Evolutionary conservation across 768 basidiomycete species (phyloP), one percentile per base, ranked within the genome.

Genomic region (Cytidiella melzeri): DNA sequence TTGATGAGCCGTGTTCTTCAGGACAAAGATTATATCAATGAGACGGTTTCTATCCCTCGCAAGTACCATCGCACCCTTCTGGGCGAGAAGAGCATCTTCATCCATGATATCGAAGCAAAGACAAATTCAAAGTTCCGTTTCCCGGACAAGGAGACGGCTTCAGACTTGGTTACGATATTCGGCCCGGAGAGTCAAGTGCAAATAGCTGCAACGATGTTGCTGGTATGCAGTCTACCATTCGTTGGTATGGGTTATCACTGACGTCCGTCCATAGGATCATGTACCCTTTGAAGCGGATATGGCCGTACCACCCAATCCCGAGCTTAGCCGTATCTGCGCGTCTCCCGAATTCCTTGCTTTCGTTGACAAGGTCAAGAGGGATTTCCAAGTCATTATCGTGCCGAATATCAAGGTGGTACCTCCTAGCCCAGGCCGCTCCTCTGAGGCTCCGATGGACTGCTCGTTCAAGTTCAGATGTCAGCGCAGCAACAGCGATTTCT

Each of bases 401-500:
- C 85, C 92, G 34, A 91, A 85, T 63, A 76, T 92, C 57, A 89
- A 86, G 64, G 47, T 62, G 3, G 47, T 51, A 9, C 65, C 73
- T 20, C 60, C 73, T 15, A 60, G 69, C 41, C 79, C 79, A 53
- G 77, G 80, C 20, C 71, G 73, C 27, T 64, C 76, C 3, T 71
- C 85, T 45, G 76, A 80, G 4, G 75, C 79, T 15, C 74, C 79
- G 12, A 72, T 75, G 47, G 92, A 94, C 59, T 85, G 84, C 51
- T 86, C 92, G 45, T 95, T 96, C 80, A 94, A 92, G 65, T 96
- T 96, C 74, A 80, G 87, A 27, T 94, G 95, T 67, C 94, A 96
- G 64, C 79, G 93, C 48, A 92, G 88, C 65, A 95, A 96, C 61
- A 90, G 87, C 59, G 95, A 97, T 65, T 92, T 92, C 69, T 72